A percentile compares a stretch with the other conserved stretches of the same genome.
Evolutionary conservation across 345 rosid species (phyloP).

Genomic region (Clausena lansium): DNA sequence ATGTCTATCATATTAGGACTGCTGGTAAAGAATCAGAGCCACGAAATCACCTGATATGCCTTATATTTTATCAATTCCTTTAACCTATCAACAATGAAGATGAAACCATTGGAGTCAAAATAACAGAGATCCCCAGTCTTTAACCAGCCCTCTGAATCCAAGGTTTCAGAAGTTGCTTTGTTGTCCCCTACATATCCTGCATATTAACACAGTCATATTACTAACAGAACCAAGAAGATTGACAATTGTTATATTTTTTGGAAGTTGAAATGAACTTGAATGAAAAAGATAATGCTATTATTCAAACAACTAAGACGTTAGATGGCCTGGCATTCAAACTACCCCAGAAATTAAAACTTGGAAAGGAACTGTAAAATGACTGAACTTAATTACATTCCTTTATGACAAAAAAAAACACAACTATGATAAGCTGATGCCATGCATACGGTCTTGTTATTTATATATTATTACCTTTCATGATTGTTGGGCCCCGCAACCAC

Average conservation of each 20-base stretch:
- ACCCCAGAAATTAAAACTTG: no score
- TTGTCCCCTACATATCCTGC: slow-evolving; percentile 80
- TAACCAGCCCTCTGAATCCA: slow-evolving; percentile 81
- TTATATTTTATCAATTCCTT: slow-evolving; percentile 92
- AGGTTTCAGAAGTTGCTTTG: slow-evolving; percentile 76
- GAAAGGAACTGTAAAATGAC: no score
- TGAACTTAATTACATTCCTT: no score
- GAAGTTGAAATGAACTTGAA: not conserved
- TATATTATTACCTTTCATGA: slow-evolving; percentile 63
- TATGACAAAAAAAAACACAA: no score
- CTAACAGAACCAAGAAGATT: not conserved
- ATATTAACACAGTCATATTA: slow-evolving; percentile 10
- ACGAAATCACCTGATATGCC: slow-evolving; percentile 67
- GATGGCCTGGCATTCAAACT: no score
- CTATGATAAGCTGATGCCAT: no score
- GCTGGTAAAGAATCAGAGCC: not conserved
- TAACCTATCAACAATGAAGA: slow-evolving; percentile 74
- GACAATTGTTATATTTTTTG: not conserved
- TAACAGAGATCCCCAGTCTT: slow-evolving; percentile 92
- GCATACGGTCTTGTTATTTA: no score
- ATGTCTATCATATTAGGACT: not conserved
- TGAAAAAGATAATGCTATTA: not conserved
- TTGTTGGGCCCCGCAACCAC: slow-evolving; percentile 80
- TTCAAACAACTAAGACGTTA: not conserved
- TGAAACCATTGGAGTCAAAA: slow-evolving; percentile 62